These are phyloP conservation scores for Mycena haematopus DNA, from an alignment of 768 basidiomycete species.

Conservation along the genomic window DNA sequence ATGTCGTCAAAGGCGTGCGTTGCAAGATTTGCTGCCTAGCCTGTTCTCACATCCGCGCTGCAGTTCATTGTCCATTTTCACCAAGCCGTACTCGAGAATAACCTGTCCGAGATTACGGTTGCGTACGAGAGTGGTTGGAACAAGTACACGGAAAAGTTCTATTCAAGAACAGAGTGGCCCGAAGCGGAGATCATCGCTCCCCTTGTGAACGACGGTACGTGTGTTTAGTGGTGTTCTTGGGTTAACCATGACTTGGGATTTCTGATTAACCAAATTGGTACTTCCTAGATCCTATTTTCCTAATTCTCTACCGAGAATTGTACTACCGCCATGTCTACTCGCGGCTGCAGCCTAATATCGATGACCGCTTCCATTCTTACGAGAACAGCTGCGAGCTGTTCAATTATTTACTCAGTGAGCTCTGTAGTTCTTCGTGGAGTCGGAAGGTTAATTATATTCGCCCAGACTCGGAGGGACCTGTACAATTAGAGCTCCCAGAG, in stretches of 20 bases:
- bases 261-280: not conserved
- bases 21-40: constrained; percentile 13
- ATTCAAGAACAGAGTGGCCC: constrained; percentile 94
- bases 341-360: constrained; percentile 91
- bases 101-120: constrained; percentile 86
- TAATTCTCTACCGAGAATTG: constrained; percentile 95
- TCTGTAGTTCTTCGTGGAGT: not conserved
- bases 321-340: constrained; percentile 98
- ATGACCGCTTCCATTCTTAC: constrained; percentile 97
- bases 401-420: constrained; percentile 93
- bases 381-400: constrained; percentile 98
- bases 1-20: constrained; percentile 86
- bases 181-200: constrained; percentile 96
- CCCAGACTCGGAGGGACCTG: constrained; percentile 91
- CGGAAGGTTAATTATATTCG: constrained; percentile 1
- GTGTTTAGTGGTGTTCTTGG: no score
- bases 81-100: constrained; percentile 90
- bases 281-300: constrained; percentile 84
- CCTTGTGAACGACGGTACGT: constrained; percentile 88
- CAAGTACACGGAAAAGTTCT: constrained; percentile 95
- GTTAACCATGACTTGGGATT: not conserved
- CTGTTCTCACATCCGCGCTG: constrained; percentile 18
- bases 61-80: constrained; percentile 97
- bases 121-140: constrained; percentile 99
- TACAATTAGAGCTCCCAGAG: constrained; percentile 90